Base-by-base conservation (phyloP, 768 basidiomycete genomes). In the Pholiota conissans region DNA sequence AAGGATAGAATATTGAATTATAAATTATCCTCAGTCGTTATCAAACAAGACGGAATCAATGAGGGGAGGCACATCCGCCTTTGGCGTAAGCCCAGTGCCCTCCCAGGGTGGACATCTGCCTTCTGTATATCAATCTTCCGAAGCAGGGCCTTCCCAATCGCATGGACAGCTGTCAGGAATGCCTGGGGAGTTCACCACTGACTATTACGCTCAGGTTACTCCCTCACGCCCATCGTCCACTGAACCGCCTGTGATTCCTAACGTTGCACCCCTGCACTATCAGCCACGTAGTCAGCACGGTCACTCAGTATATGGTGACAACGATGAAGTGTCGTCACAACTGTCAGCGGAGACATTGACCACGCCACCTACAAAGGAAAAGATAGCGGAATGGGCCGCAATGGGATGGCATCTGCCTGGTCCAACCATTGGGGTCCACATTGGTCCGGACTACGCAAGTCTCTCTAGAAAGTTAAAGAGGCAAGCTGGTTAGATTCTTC, bases 331-430 rank as follows among this genome's bases (percentile, higher is more conserved):
- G 5, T 71, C 70, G 22, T 72, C 73, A 22, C 63, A 62, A 5
- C 55, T 72, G n/a, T 65, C 69, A 28, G 60, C 59, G 13, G 69
- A 68, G 20, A 67, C 72, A 4, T 61, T 75, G 35, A 72, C 72
- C 5, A 74, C 74, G 9, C 72, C 72, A 3, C 69, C 65, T 49
- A 56, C 45, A n/a, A 20, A 24, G 5, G n/a, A n/a, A n/a, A n/a
- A n/a, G n/a, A n/a, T n/a, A n/a, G n/a, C n/a, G n/a, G n/a, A n/a
- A n/a, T n/a, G n/a, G n/a, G n/a, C n/a, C n/a, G n/a, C n/a, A n/a
- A n/a, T n/a, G n/a, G n/a, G n/a, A 24, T 45, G 42, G 42, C 22
- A 26, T 20, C 5, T 45, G 42, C 42, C 42, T 45, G 20, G 24
- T 11, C n/a, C 42, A 22, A 1, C 42, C 20, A 45, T 45, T 24